Conservation (phyloP, 2,329 filamentous ascomycete genomes). For the Hymenoscyphus infarciens region DNA sequence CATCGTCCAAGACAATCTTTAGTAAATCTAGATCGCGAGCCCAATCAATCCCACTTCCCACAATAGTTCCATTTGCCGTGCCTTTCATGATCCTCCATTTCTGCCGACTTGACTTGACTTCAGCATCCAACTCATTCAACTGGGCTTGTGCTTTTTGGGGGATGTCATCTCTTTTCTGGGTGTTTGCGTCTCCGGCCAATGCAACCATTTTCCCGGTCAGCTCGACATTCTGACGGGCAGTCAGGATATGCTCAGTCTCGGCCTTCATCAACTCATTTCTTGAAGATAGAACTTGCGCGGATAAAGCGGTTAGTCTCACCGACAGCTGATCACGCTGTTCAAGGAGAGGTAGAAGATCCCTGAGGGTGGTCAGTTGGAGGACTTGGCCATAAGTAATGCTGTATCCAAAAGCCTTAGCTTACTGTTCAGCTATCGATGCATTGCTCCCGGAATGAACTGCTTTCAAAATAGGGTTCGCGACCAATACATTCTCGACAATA, state of each 20-base stretch:
- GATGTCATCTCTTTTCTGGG: constrained; percentile 51
- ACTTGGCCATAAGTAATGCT: constrained; percentile 1
- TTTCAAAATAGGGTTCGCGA: constrained; percentile 71
- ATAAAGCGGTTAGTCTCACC: constrained; percentile 57
- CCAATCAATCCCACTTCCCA: constrained; percentile 82
- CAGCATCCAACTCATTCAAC: constrained; percentile 54
- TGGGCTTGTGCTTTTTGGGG: constrained; percentile 49
- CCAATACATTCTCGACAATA: constrained; percentile 64
- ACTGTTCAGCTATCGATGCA: constrained; percentile 67
- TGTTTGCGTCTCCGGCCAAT: constrained; percentile 55
- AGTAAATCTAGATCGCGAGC: constrained; percentile 63
- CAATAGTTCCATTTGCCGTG: constrained; percentile 72
- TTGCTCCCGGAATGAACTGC: constrained; percentile 68
- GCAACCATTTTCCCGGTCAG: constrained; percentile 60
- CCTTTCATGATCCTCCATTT: constrained; percentile 74
- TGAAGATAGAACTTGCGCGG: constrained; percentile 48
- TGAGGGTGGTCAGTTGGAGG: constrained; percentile 18
- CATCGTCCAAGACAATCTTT: constrained; percentile 68
- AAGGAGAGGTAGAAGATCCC: constrained; percentile 58
- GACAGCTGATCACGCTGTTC: constrained; percentile 65
- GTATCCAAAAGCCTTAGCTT: constrained; percentile 26
- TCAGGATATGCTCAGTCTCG: constrained; percentile 55
- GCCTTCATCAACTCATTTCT: constrained; percentile 51
- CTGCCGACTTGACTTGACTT: constrained; percentile 59
- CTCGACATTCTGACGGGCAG: constrained; percentile 57